phyloP scores from a whole-genome alignment of 192 early-diverging fungal species.

The Diversispora epigaea region DNA sequence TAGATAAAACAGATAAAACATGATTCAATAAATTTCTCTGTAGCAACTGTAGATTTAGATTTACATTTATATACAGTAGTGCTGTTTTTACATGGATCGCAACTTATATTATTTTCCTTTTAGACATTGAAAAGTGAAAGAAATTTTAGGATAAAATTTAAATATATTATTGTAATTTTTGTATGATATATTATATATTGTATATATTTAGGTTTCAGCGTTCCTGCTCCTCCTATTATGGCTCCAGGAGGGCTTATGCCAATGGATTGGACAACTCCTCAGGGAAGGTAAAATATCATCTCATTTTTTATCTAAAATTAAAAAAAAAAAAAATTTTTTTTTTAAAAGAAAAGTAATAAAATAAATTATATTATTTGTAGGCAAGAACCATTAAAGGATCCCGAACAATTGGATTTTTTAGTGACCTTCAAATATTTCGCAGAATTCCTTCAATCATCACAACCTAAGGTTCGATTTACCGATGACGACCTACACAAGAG shows the following conservation, averaged over 20 bases:
- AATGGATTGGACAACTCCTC: constrained; percentile 32
- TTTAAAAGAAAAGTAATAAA: not conserved
- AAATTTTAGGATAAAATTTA: too few species aligned
- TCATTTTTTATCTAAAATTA: not conserved
- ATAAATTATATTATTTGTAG: not conserved
- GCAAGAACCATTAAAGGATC: constrained; percentile 53
- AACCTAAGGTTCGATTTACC: constrained; percentile 58
- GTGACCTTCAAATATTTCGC: constrained; percentile 74
- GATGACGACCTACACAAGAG: constrained; percentile 78
- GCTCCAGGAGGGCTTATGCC: constrained; percentile 27
- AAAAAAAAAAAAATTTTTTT: not conserved
- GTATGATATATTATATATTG: not conserved
- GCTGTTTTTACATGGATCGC: too few species aligned
- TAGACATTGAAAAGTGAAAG: too few species aligned
- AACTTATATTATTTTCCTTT: too few species aligned
- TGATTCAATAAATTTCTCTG: too few species aligned
- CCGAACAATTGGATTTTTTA: constrained; percentile 71
- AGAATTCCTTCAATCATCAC: constrained; percentile 64
- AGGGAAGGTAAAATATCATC: constrained; percentile 4
- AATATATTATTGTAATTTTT: not conserved
- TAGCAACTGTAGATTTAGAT: too few species aligned
- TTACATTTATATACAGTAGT: too few species aligned
- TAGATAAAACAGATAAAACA: too few species aligned
- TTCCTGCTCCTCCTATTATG: constrained; percentile 21
- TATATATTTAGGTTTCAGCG: constrained; percentile 22